Evolutionary conservation across 352 stramenopile genomes (phyloP), one percentile per base, ranked within the genome.

Genomic region (Pythium phragmiticola): DNA sequence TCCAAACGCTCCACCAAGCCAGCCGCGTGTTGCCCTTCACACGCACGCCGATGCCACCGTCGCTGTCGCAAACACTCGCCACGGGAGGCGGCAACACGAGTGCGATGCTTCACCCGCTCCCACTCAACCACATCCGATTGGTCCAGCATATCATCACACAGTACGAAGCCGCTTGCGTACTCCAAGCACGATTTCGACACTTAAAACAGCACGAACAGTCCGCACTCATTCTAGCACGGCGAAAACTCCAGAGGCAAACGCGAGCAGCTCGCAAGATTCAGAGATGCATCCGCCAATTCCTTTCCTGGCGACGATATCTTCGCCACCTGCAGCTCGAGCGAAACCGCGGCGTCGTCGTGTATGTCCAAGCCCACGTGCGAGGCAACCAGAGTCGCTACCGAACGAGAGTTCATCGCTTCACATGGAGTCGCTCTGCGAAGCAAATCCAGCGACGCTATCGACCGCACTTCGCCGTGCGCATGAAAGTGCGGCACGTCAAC

Each of bases 181-280:
- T 90, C 19, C 83, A 92, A 53, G 66, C 56, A 1, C 57, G 33
- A 28, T 78, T 81, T 19, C 79, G 76, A 26, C 73, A 66, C 28
- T 89, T 80, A 78, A 69, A 73, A 37, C 63, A 77, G 17, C 74
- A 76, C 34, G 61, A 73, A 16, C 63, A 66, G 42, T 82, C 78
- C 9, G 34, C 80, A 3, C 54, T 69, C 13, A 78, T 79, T 33
- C 66, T 90, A 1, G 64, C 78, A 11, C 61, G 70, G 3, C 77
- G 79, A 9, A 78, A 73, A 46, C 52, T 75, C 0, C 50, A 74
- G 8, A 76, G 83, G 0, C 56, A 83, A 56, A 65, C 58, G 0
- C 66, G 74, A 51, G 83, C 83, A 0, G 79, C 78, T n/a, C 61
- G 41, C 13, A 79, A 77, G 54, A 87, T 90, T 45, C 81, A 92